These are phyloP conservation scores for Lachancea quebecensis DNA, from an alignment of 805 yeast genomes.

Conservation along the genomic window DNA sequence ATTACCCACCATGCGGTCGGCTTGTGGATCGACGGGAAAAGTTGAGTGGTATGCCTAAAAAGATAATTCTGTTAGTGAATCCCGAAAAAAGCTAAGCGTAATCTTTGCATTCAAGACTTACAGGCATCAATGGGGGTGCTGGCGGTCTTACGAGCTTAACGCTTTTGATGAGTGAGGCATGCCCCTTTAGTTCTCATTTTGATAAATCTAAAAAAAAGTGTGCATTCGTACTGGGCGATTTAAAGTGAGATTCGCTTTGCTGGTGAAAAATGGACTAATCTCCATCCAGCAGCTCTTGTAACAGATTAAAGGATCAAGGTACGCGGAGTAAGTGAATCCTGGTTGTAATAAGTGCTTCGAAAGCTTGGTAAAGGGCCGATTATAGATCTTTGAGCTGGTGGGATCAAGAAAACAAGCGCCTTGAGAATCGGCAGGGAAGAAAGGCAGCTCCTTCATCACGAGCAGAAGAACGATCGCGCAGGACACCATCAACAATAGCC, in stretches of 20 bases:
- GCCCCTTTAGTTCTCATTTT: background rate
- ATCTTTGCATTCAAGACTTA: background rate
- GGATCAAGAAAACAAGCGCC: no score
- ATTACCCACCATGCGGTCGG: conserved; percentile 66
- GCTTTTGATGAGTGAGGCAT: background rate
- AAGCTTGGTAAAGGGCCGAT: no score
- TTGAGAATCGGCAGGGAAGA: no score
- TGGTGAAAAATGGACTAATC: background rate
- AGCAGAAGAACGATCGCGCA: background rate
- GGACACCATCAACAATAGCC: background rate
- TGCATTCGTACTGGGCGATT: no score
- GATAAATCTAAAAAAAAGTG: background rate
- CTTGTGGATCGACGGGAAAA: conserved; percentile 54
- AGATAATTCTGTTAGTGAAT: background rate
- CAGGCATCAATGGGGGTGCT: background rate
- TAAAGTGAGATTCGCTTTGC: background rate
- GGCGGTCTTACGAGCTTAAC: background rate
- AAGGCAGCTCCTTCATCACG: no score
- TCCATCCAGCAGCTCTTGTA: background rate
- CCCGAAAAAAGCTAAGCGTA: background rate
- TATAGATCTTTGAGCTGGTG: no score
- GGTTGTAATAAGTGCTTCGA: background rate
- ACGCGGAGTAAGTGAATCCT: background rate
- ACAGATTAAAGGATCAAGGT: background rate
- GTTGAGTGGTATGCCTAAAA: conserved; percentile 70